Percentiles rank a stretch among this genome's conserved stretches.
Conservation (phyloP, 2,329 filamentous ascomycete species). For the Cordyceps javanica region DNA sequence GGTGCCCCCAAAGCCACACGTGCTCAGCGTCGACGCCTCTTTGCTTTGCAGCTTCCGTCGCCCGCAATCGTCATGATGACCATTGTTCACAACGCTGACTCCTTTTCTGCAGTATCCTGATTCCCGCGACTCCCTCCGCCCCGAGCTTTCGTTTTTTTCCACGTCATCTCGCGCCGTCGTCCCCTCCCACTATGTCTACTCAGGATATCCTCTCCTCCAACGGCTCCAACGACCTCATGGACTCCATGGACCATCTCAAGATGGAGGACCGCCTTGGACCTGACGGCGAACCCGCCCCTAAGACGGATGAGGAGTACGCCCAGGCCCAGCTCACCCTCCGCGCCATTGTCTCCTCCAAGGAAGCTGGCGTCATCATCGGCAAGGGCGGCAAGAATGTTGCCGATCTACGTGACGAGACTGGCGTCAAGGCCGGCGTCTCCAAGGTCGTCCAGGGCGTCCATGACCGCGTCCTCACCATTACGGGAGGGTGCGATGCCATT, state of each 20-base stretch:
- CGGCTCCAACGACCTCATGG: constrained; percentile 56
- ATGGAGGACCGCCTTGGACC: constrained; percentile 61
- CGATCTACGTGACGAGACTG: constrained; percentile 93
- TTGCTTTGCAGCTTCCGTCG: not conserved
- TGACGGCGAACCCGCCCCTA: constrained; percentile 73
- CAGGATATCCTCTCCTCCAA: constrained; percentile 51
- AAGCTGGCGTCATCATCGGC: constrained; percentile 97
- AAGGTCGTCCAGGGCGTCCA: constrained; percentile 98
- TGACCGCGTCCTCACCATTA: constrained; percentile 93
- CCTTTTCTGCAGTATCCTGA: not conserved
- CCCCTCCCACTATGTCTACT: constrained; percentile 49
- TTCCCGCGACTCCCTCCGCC: not conserved
- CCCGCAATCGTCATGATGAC: not conserved
- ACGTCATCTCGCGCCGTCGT: constrained; percentile 4
- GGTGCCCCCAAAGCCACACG: constrained; percentile 7
- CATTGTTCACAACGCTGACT: not conserved
- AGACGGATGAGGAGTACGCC: constrained; percentile 96
- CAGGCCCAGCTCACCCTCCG: constrained; percentile 87
- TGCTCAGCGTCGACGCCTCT: constrained; percentile 1
- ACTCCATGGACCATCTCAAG: constrained; percentile 60
- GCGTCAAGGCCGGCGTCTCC: constrained; percentile 95
- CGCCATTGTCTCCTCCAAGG: constrained; percentile 97
- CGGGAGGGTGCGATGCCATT: constrained; percentile 80
- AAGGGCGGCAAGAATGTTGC: constrained; percentile 98
- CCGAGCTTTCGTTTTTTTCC: constrained; percentile 4